Evolutionary conservation across 2,329 filamentous ascomycete genomes (phyloP).

Genomic region (Talaromyces verruculosus): DNA sequence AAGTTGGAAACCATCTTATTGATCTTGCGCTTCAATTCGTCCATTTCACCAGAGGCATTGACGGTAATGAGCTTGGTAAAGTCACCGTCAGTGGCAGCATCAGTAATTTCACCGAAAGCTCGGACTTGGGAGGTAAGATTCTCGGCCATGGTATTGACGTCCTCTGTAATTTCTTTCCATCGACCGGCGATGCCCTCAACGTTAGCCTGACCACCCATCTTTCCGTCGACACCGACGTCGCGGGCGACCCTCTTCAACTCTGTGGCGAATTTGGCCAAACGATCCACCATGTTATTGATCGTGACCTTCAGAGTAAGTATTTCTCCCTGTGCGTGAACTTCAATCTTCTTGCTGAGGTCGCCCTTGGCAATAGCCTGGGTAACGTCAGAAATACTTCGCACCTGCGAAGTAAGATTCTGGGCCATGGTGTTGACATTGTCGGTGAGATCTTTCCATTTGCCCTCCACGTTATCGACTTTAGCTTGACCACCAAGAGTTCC

Average conservation of each 20-base stretch:
- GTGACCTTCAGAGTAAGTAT: slow-evolving; percentile 89
- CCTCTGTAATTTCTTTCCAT: slow-evolving; percentile 95
- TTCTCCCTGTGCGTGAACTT: slow-evolving; percentile 88
- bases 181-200: slow-evolving; percentile 84
- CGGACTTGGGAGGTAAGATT: slow-evolving; percentile 89
- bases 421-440: slow-evolving; percentile 66
- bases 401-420: slow-evolving; percentile 61
- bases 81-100: slow-evolving; percentile 88
- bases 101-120: slow-evolving; percentile 93
- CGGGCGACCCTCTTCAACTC: slow-evolving; percentile 90
- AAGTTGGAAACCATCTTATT: slow-evolving; percentile 97
- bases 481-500: slow-evolving; percentile 61
- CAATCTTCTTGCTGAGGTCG: slow-evolving; percentile 91
- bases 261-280: slow-evolving; percentile 88
- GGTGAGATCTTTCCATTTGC: slow-evolving; percentile 63
- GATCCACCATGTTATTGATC: slow-evolving; percentile 96
- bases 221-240: slow-evolving; percentile 91
- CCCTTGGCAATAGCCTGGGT: slow-evolving; percentile 90
- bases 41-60: slow-evolving; percentile 94
- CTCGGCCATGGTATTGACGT: slow-evolving; percentile 86
- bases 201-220: slow-evolving; percentile 95
- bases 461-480: slow-evolving; percentile 61
- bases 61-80: slow-evolving; percentile 94
- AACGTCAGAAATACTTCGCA: slow-evolving; percentile 84
- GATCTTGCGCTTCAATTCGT: slow-evolving; percentile 95